Evolutionary conservation across 2,329 filamentous ascomycete genomes (phyloP).

Genomic region (Graphilbum sp.): DNA sequence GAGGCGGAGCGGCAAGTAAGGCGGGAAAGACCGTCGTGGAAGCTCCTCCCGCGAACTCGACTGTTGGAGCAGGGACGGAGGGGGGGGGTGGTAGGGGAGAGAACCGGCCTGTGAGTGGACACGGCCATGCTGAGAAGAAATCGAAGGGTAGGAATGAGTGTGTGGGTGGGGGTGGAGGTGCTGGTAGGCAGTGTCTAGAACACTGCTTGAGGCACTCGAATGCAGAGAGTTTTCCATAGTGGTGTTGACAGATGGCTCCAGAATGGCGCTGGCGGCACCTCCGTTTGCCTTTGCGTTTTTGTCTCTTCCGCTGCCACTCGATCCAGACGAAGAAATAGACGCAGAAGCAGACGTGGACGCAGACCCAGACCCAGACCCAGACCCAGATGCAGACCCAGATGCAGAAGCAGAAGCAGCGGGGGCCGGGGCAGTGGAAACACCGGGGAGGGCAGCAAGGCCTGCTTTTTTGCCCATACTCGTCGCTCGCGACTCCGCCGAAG

Average conservation of each 20-base stretch:
- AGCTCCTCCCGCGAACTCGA: conserved; percentile 30
- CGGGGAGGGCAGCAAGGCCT: too few species aligned
- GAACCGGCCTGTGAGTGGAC: background rate
- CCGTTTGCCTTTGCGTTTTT: conserved; percentile 5
- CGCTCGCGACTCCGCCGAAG: background rate
- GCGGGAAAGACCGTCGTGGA: conserved; percentile 23
- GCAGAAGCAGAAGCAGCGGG: background rate
- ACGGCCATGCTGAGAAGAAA: background rate
- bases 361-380: background rate
- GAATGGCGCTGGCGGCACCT: conserved; percentile 24
- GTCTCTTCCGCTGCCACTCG: background rate
- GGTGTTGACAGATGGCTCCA: conserved; percentile 36
- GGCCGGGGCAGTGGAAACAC: too few species aligned
- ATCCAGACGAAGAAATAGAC: too few species aligned
- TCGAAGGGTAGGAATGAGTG: background rate
- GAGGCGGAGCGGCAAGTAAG: conserved; percentile 10
- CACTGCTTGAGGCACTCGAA: conserved; percentile 21
- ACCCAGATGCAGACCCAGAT: background rate
- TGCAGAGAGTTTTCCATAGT: conserved; percentile 30
- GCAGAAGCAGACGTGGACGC: background rate
- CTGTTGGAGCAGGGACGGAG: conserved; percentile 9
- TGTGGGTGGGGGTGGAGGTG: background rate
- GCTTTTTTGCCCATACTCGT: background rate
- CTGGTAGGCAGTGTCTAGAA: conserved; percentile 21
- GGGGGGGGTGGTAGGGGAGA: background rate